Percentiles rank a stretch among this genome's conserved stretches.
Evolutionary conservation across 2,329 filamentous ascomycete genomes (phyloP).

Genomic region (Thermochaetoides dissita): DNA sequence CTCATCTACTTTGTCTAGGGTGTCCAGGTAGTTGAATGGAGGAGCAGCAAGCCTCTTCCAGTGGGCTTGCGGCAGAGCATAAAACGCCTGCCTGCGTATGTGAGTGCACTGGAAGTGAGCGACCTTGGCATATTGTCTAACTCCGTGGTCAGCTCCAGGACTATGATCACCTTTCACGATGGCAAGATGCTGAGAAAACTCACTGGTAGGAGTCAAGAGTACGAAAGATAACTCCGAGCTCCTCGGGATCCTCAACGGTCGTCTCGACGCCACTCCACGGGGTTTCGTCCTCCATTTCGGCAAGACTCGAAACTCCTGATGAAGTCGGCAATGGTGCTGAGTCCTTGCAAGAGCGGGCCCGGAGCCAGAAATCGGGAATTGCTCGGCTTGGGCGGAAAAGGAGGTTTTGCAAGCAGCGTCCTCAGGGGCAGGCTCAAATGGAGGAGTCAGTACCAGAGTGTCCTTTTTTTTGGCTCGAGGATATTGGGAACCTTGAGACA

Average conservation of each 20-base stretch:
- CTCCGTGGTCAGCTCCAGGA: too few relatives aligned
- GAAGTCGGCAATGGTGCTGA: too few relatives aligned
- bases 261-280: slow-evolving; percentile 51
- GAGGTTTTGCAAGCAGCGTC: too few relatives aligned
- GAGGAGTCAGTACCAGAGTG: too few relatives aligned
- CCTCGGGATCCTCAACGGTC: slow-evolving; percentile 60
- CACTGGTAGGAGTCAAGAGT: slow-evolving; percentile 84
- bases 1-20: slow-evolving; percentile 64
- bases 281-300: slow-evolving; percentile 23
- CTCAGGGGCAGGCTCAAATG: too few relatives aligned
- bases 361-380: too few relatives aligned
- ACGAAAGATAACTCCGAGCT: slow-evolving; percentile 64
- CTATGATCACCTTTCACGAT: too few relatives aligned
- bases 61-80: slow-evolving; percentile 70
- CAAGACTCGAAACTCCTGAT: background rate
- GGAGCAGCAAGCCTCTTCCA: slow-evolving; percentile 69
- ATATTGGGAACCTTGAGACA: too few relatives aligned
- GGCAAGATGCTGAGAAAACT: slow-evolving; percentile 21
- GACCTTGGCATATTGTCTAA: slow-evolving; percentile 68
- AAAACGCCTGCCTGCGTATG: slow-evolving; percentile 80
- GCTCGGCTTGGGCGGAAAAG: too few relatives aligned
- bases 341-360: too few relatives aligned
- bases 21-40: slow-evolving; percentile 72
- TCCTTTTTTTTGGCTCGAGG: too few relatives aligned
- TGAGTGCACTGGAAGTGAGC: slow-evolving; percentile 88